A percentile compares a stretch with the other conserved stretches of the same genome.
phyloP scores from a whole-genome alignment of 306 rosid genomes.

The Gastrolobium bilobum region DNA sequence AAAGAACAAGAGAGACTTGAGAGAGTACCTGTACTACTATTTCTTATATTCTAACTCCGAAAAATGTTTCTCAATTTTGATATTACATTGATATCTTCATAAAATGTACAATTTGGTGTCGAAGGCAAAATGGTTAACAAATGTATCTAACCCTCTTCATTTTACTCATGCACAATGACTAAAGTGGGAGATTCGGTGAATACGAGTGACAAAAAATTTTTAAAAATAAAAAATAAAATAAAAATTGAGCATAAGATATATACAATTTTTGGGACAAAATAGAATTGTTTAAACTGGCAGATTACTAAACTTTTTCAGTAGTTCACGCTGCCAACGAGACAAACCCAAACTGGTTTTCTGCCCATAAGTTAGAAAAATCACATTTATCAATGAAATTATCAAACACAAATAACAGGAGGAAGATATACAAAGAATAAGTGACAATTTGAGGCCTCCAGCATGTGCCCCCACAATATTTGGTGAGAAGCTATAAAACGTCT shows the following conservation, averaged over 20 bases:
- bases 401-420: conserved; percentile 59
- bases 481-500: conserved; percentile 46
- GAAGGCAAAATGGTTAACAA: not conserved
- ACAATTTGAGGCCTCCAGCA: conserved; percentile 52
- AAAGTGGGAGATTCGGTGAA: not conserved
- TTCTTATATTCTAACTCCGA: no score
- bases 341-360: conserved; percentile 41
- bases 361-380: conserved; percentile 48
- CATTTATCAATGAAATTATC: conserved; percentile 57
- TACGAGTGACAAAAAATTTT: not conserved
- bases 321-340: conserved; percentile 30
- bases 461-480: conserved; percentile 45
- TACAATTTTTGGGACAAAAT: conserved; percentile 15
- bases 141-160: not conserved
- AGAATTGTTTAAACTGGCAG: not conserved
- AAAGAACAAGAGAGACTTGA: no score
- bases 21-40: no score
- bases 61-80: not conserved
- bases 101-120: not conserved
- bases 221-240: not conserved
- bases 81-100: not conserved
- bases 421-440: conserved; percentile 67
- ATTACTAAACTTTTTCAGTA: not conserved
- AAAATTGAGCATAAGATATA: not conserved
- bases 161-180: not conserved